Evolutionary conservation across 202 grass and related monocot species (phyloP).

Genomic region (Setaria italica): DNA sequence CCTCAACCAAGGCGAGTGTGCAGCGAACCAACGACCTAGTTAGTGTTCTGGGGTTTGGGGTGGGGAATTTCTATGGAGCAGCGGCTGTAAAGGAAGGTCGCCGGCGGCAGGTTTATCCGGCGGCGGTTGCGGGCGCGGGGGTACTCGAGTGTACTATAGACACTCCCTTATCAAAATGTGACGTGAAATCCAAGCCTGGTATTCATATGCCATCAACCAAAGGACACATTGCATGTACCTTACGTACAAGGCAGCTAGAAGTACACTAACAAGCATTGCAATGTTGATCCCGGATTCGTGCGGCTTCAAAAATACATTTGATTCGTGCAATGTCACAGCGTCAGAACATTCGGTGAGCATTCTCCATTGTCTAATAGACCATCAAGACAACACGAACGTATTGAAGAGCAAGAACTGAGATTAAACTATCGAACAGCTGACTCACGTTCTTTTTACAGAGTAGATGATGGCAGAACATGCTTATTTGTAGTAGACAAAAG

Average conservation of each 20-base stretch:
- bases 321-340: background rate
- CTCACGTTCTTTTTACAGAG: constrained; percentile 32
- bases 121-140: too few species aligned
- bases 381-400: background rate
- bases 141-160: too few species aligned
- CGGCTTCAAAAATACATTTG: background rate
- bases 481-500: constrained; percentile 56
- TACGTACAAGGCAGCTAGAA: background rate
- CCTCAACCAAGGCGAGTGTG: too few species aligned
- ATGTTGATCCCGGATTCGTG: background rate
- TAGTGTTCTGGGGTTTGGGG: too few species aligned
- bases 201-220: constrained; percentile 8
- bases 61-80: too few species aligned
- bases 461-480: constrained; percentile 23
- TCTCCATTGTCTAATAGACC: background rate
- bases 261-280: background rate
- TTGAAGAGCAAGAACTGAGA: background rate
- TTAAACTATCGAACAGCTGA: constrained; percentile 31
- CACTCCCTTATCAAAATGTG: background rate
- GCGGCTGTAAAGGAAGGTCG: too few species aligned
- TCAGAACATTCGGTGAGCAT: background rate
- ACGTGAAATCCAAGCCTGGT: constrained; percentile 30
- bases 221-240: background rate
- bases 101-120: too few species aligned
- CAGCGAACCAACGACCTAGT: too few species aligned